phyloP scores from a whole-genome alignment of 176 grass and related monocot genomes.

The Tillandsia fasciculata region DNA sequence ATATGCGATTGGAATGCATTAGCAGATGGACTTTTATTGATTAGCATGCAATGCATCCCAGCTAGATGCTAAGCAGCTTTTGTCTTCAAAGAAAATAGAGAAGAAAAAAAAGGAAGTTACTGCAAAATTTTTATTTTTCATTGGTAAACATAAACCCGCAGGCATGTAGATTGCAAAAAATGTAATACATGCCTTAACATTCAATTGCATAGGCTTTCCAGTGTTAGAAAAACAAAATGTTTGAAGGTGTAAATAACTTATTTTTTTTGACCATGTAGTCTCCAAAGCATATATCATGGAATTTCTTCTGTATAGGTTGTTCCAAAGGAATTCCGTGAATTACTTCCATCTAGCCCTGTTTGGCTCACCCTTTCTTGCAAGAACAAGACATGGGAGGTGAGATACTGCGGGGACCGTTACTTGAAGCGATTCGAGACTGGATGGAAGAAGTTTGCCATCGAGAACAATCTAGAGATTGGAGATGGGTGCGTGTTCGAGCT shows the following conservation, averaged over 20 bases:
- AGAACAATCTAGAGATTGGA: constrained; percentile 24
- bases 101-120: too few relatives aligned
- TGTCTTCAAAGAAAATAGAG: too few relatives aligned
- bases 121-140: too few relatives aligned
- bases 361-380: constrained; percentile 5
- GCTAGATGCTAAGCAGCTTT: not conserved
- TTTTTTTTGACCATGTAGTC: not conserved
- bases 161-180: too few relatives aligned
- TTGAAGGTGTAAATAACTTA: too few relatives aligned
- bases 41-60: not conserved
- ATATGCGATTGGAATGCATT: not conserved
- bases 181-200: too few relatives aligned
- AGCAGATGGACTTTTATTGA: not conserved
- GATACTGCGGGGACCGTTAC: constrained; percentile 12
- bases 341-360: constrained; percentile 17
- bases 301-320: constrained; percentile 20
- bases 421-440: constrained; percentile 24
- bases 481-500: constrained; percentile 50
- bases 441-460: constrained; percentile 28
- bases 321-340: constrained; percentile 11
- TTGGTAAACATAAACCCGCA: too few relatives aligned
- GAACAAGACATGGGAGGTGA: constrained; percentile 31
- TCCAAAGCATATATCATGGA: too few relatives aligned
- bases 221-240: too few relatives aligned
- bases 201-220: too few relatives aligned